A percentile compares a stretch with the other conserved stretches of the same genome.
Evolutionary conservation across 2,329 filamentous ascomycete genomes (phyloP).

Genomic region (Mollisiaceae sp.): DNA sequence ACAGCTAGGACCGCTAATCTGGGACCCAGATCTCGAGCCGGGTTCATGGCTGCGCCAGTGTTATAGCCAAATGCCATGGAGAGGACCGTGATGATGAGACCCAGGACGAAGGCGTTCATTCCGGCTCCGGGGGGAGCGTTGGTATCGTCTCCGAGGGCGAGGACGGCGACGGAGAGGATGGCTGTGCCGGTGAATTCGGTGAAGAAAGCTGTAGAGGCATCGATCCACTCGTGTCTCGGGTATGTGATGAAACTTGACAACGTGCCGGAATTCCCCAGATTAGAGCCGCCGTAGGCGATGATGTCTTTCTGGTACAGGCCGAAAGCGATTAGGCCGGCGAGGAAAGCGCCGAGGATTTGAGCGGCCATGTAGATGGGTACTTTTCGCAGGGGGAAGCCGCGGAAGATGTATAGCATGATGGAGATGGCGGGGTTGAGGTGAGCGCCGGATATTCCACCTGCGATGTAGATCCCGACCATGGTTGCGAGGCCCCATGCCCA

Average conservation of each 20-base stretch:
- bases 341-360: conserved; percentile 58
- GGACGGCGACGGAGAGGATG: conserved; percentile 48
- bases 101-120: conserved; percentile 56
- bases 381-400: conserved; percentile 58
- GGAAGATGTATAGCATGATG: conserved; percentile 52
- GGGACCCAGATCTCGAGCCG: conserved; percentile 56
- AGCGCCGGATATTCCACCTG: conserved; percentile 53
- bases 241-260: conserved; percentile 51
- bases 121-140: conserved; percentile 54
- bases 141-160: conserved; percentile 52
- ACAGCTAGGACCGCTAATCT: conserved; percentile 51
- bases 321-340: conserved; percentile 53
- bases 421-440: conserved; percentile 52
- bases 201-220: conserved; percentile 49
- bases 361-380: conserved; percentile 55
- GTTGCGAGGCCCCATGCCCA: conserved; percentile 60
- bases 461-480: conserved; percentile 56
- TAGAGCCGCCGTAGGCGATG: conserved; percentile 33
- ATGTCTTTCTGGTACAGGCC: conserved; percentile 48
- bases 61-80: conserved; percentile 51
- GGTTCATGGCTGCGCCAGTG: conserved; percentile 55
- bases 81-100: conserved; percentile 47
- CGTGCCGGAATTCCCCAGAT: conserved; percentile 40
- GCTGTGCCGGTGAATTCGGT: conserved; percentile 52
- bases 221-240: conserved; percentile 48